Base-by-base conservation (phyloP, 768 basidiomycete genomes). In the Collybia mongolica region DNA sequence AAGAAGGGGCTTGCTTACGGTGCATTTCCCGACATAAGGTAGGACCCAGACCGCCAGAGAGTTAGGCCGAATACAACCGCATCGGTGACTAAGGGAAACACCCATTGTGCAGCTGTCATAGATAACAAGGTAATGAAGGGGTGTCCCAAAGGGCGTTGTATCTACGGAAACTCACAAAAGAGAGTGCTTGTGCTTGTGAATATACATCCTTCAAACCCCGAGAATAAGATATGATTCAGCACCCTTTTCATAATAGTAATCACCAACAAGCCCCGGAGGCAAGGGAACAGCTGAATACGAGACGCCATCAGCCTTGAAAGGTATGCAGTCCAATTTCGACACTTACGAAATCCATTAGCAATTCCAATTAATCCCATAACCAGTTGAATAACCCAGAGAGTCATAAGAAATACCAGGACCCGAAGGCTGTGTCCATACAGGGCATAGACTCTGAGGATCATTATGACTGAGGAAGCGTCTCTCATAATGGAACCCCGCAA, bases 371-470 rank as follows among this genome's bases (percentile, higher is more conserved):
- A 50, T 11, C 64, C 63, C 5, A 65, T 40, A 4, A 52, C 38
- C 20, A 68, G 60, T 49, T 68, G 67, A 2, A 29, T 48, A 0
- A 52, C 28, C 65, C 60, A 65, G 5, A 68, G 46, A 1, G 53
- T 20, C 35, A 65, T 41, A 22, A 68, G 43, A 32, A 60, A 48
- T 4, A 22, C 23, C 8, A 65, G 29, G 12, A 68, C 35, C 15
- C 14, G 39, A 8, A 43, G 14, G 22, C 51, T 59, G 7, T 60
- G 59, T 6, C 56, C 54, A 40, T 65, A 68, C 3, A 68, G 53
- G 2, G 67, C 67, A 51, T 58, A 67, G 14, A 68, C 58, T 0
- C 67, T 61, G 12, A 68, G 56, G 23, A 68, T 66, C 67, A 68
- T 67, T 67, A 40, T 32, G 32, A 50, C 62, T 50, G 49, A 65